Evolutionary conservation across 257 asterid species (phyloP).

Genomic region (Thymus mandschuricus): DNA sequence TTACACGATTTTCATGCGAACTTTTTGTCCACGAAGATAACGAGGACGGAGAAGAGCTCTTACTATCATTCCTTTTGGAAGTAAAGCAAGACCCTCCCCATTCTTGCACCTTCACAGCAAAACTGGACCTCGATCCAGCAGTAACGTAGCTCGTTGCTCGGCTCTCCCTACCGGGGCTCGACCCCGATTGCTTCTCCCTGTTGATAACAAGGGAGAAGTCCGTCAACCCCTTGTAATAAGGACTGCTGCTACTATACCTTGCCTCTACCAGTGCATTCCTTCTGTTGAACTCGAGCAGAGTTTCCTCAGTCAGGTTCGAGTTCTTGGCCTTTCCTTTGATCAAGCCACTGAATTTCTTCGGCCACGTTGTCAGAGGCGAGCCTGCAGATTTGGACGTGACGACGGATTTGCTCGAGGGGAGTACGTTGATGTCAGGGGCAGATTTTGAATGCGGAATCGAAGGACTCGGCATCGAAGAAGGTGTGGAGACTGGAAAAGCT

Average conservation of each 20-base stretch:
- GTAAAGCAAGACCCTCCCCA: constrained; percentile 62
- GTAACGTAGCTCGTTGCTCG: constrained; percentile 42
- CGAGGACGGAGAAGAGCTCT: constrained; percentile 21
- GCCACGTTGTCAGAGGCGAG: constrained; percentile 49
- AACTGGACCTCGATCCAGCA: constrained; percentile 43
- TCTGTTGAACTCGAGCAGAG: constrained; percentile 54
- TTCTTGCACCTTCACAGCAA: constrained; percentile 54
- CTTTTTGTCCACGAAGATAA: constrained; percentile 33
- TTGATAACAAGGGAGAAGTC: constrained; percentile 53
- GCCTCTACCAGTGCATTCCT: constrained; percentile 43
- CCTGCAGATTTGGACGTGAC: constrained; percentile 47
- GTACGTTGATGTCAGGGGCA: constrained; percentile 44
- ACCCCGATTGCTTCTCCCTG: constrained; percentile 47
- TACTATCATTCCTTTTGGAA: constrained; percentile 36
- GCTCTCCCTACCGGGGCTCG: constrained; percentile 54
- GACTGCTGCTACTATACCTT: constrained; percentile 48
- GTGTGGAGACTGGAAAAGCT: constrained; percentile 29
- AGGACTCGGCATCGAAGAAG: constrained; percentile 56
- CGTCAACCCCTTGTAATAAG: constrained; percentile 73
- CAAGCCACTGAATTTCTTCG: constrained; percentile 37
- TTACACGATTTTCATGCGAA: constrained; percentile 16
- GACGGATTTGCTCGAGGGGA: constrained; percentile 36
- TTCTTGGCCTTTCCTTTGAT: constrained; percentile 40
- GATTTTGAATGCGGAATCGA: constrained; percentile 60
- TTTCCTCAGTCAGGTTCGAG: constrained; percentile 43